Conservation (phyloP, 1,284 basidiomycete species). For the Marasmius sp. region DNA sequence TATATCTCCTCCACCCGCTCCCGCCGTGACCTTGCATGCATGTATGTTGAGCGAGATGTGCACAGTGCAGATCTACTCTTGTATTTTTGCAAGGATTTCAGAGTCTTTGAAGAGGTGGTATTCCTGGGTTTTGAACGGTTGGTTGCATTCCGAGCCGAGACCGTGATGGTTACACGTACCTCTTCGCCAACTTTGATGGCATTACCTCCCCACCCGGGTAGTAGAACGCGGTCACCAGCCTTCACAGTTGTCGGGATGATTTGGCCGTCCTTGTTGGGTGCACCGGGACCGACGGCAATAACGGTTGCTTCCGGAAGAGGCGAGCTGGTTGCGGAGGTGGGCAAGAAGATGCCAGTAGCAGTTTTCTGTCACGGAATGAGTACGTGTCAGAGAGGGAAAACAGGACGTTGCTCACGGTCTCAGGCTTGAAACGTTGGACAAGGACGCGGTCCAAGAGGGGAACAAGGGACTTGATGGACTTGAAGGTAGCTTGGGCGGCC, state of each 20-base stretch:
- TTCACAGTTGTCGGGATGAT: slow-evolving; percentile 81
- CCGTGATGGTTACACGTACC: slow-evolving; percentile 47
- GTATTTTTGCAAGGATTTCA: slow-evolving; percentile 96
- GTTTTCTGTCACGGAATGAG: slow-evolving; percentile 70
- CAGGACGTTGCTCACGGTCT: slow-evolving; percentile 59
- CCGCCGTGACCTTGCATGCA: background rate
- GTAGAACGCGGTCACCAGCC: slow-evolving; percentile 88
- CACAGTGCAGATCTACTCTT: slow-evolving; percentile 62
- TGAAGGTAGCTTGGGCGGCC: slow-evolving; percentile 86
- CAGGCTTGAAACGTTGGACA: slow-evolving; percentile 95
- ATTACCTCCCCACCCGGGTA: slow-evolving; percentile 96
- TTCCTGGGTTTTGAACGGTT: slow-evolving; percentile 55
- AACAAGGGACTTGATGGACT: slow-evolving; percentile 88
- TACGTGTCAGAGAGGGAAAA: background rate
- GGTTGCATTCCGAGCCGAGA: background rate
- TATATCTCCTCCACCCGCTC: background rate
- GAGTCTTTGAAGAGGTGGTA: slow-evolving; percentile 94
- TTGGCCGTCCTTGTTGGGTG: slow-evolving; percentile 82
- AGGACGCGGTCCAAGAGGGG: slow-evolving; percentile 96
- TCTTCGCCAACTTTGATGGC: slow-evolving; percentile 97
- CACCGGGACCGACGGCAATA: slow-evolving; percentile 93
- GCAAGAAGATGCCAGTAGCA: slow-evolving; percentile 90
- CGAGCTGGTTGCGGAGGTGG: slow-evolving; percentile 78
- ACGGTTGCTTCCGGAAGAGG: slow-evolving; percentile 97
- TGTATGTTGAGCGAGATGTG: background rate